These are phyloP conservation scores for Trichoderma arundinaceum DNA, from an alignment of 2,329 filamentous ascomycete species.

Conservation along the genomic window DNA sequence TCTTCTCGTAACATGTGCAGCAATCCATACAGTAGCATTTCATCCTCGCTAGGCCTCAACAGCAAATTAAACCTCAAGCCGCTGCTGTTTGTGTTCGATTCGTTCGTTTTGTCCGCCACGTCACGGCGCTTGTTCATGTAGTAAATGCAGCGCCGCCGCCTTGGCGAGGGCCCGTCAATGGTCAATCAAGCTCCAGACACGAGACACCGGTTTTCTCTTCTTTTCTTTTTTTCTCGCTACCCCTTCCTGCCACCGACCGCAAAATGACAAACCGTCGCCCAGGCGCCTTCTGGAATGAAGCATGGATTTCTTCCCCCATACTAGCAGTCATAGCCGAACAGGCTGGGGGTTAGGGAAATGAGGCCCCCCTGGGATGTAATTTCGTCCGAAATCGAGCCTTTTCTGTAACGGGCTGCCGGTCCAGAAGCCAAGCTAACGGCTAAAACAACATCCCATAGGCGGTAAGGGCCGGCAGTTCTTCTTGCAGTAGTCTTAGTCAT, in stretches of 20 bases:
- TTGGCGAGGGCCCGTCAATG: background rate
- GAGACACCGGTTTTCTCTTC: background rate
- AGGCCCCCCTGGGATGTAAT: constrained; percentile 24
- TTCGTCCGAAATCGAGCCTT: constrained; percentile 21
- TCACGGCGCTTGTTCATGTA: background rate
- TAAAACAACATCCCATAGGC: constrained; percentile 4
- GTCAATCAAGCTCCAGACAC: background rate
- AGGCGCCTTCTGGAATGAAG: constrained; percentile 26
- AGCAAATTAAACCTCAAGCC: no score
- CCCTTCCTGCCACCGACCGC: constrained; percentile 10
- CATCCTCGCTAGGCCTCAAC: no score
- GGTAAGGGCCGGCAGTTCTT: constrained; percentile 18
- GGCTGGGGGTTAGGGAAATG: constrained; percentile 11
- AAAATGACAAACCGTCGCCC: constrained; percentile 14
- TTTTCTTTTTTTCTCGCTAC: background rate
- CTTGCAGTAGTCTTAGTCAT: background rate
- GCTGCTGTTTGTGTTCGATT: no score
- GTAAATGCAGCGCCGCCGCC: no score
- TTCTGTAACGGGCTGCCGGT: constrained; percentile 22
- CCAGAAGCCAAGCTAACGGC: constrained; percentile 25
- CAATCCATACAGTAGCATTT: no score
- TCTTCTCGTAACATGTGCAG: no score
- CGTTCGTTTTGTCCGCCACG: no score
- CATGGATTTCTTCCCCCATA: background rate
- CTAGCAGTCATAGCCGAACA: no score